Evolutionary conservation across 805 yeast genomes (phyloP).

Genomic region (Metschnikowia peoriensis): DNA sequence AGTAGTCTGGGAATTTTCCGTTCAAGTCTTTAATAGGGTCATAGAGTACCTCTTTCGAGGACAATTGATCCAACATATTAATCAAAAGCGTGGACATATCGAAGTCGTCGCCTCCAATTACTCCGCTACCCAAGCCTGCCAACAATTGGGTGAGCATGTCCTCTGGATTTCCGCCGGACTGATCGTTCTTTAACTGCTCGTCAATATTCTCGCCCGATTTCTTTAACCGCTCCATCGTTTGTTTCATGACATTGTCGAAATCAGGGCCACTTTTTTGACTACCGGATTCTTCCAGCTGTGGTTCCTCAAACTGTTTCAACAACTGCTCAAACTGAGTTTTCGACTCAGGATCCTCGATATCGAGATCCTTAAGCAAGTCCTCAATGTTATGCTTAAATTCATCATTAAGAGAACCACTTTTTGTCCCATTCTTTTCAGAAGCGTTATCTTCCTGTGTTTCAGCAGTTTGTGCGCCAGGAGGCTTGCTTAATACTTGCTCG

Average conservation of each 20-base stretch:
- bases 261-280: slow-evolving; percentile 34
- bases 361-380: slow-evolving; percentile 47
- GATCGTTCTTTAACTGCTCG: slow-evolving; percentile 49
- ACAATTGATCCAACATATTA: slow-evolving; percentile 77
- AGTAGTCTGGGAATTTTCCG: slow-evolving; percentile 69
- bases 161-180: slow-evolving; percentile 37
- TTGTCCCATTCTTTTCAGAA: slow-evolving; percentile 10
- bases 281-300: slow-evolving; percentile 32
- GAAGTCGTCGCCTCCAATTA: slow-evolving; percentile 42
- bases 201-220: slow-evolving; percentile 74
- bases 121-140: slow-evolving; percentile 42
- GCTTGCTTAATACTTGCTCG: slow-evolving; percentile 61
- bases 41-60: slow-evolving; percentile 81
- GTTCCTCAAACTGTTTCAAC: slow-evolving; percentile 40
- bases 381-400: slow-evolving; percentile 35
- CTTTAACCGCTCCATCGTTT: slow-evolving; percentile 76
- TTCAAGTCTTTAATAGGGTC: slow-evolving; percentile 85
- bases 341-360: slow-evolving; percentile 52
- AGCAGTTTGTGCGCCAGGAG: slow-evolving; percentile 48
- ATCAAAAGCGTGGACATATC: slow-evolving; percentile 63
- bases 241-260: slow-evolving; percentile 74
- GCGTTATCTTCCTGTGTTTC: slow-evolving; percentile 7
- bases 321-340: slow-evolving; percentile 50
- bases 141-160: slow-evolving; percentile 64
- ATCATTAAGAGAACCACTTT: slow-evolving; percentile 29